Evolutionary conservation across 2,329 filamentous ascomycete species (phyloP).

Genomic region (Fusarium sp.): DNA sequence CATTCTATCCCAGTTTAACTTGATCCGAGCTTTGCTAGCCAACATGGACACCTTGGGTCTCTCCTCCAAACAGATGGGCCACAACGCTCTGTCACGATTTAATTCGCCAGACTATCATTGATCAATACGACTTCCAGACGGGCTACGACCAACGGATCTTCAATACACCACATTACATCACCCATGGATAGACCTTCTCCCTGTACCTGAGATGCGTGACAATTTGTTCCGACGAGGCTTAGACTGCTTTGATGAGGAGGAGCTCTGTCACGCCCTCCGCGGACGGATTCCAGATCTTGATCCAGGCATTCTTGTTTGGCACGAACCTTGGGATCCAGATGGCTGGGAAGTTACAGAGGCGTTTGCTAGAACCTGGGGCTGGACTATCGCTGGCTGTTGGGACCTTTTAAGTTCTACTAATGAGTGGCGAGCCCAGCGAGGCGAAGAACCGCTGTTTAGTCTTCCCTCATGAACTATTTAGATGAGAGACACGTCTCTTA

Average conservation of each 20-base stretch:
- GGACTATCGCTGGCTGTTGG: not conserved
- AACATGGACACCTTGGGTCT: not conserved
- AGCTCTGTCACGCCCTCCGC: not conserved
- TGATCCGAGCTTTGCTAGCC: not conserved
- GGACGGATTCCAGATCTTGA: not conserved
- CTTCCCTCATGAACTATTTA: not conserved
- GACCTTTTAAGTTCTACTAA: not conserved
- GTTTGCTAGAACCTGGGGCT: not conserved
- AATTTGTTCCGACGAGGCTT: not conserved
- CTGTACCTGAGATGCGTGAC: not conserved
- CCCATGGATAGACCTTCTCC: not conserved
- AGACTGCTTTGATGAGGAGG: not conserved
- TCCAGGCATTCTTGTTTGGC: not conserved
- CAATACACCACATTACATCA: not conserved
- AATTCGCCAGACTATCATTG: not conserved
- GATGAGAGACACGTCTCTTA: no score
- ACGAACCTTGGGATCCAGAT: not conserved
- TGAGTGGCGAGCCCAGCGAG: not conserved
- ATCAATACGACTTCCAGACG: not conserved
- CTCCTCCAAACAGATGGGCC: not conserved
- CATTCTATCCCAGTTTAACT: not conserved
- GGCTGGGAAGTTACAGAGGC: not conserved
- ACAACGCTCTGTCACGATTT: not conserved
- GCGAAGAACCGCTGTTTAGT: not conserved
- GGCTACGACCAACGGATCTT: not conserved